Evolutionary conservation across 208 protist genomes (phyloP).

Genomic region (Trypanosoma melophagium): DNA sequence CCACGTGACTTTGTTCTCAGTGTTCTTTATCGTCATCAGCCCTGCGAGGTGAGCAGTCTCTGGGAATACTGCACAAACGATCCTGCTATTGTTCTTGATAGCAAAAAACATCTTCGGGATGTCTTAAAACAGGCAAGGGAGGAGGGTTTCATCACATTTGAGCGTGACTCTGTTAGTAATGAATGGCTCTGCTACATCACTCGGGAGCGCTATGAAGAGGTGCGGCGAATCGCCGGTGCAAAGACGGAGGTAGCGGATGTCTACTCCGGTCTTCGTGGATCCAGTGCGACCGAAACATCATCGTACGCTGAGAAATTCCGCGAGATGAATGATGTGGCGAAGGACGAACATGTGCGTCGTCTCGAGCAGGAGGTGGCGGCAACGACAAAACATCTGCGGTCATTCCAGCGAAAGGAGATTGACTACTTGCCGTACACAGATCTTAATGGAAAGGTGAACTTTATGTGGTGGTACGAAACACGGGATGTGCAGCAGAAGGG

Average conservation of each 20-base stretch:
- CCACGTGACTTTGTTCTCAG: slow-evolving; percentile 86
- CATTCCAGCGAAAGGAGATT: slow-evolving; percentile 81
- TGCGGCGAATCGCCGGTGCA: slow-evolving; percentile 56
- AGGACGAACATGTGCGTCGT: slow-evolving; percentile 56
- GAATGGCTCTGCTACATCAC: slow-evolving; percentile 79
- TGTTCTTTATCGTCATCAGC: slow-evolving; percentile 88
- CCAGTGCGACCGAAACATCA: slow-evolving; percentile 63
- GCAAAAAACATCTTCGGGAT: slow-evolving; percentile 87
- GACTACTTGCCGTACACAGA: slow-evolving; percentile 93
- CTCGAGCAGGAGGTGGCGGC: slow-evolving; percentile 68
- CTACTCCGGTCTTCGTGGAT: slow-evolving; percentile 50
- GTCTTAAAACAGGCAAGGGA: slow-evolving; percentile 82
- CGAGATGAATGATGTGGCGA: slow-evolving; percentile 69
- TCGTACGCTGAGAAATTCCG: slow-evolving; percentile 55
- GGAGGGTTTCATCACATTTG: slow-evolving; percentile 89
- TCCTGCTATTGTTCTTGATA: slow-evolving; percentile 86
- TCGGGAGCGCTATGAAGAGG: slow-evolving; percentile 87
- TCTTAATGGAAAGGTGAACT: slow-evolving; percentile 91
- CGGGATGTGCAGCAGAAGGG: slow-evolving; percentile 33
- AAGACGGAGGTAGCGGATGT: slow-evolving; percentile 43
- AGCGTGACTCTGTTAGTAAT: slow-evolving; percentile 64
- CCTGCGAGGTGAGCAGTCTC: slow-evolving; percentile 79
- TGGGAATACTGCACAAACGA: slow-evolving; percentile 83
- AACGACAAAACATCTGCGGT: slow-evolving; percentile 69
- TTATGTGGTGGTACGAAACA: slow-evolving; percentile 94